Base-by-base conservation (phyloP, 2,329 filamentous ascomycete species). In the Fusarium sp. region DNA sequence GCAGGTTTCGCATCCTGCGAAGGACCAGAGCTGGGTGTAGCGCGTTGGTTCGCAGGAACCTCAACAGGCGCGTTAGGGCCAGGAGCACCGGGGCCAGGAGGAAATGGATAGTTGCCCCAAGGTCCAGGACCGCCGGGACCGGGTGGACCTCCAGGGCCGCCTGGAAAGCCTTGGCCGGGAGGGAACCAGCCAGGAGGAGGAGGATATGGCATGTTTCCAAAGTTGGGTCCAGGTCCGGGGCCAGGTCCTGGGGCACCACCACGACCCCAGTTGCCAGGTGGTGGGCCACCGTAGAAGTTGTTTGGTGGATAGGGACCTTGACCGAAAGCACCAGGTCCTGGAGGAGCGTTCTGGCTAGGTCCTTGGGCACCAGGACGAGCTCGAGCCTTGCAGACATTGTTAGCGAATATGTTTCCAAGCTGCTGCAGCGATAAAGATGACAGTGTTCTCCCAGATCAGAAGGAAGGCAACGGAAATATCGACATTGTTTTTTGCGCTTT, bases 381-480 rank as follows among this genome's bases (percentile, higher is more conserved):
- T 57, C 77, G 76, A 79, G 65, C 79, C 82, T 77, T 65, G 72
- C 4, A 33, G 29, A 43, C 10, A 32, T 45, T 45, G 68, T 75
- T 61, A 73, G 70, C 57, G 55, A 38, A 42, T 41, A 55, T 45
- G 42, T 73, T 68, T 80, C 61, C 44, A 45, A 35, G 31, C 29
- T 41, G 63, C 61, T 61, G 61, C 19, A 50, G 47, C n/a, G 49
- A 55, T 6, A 52, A 46, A 31, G 35, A 23, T 15, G 52, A 36
- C 11, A 49, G 43, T 49, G 57, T 60, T 54, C 56, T 69, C 63
- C 63, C 41, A 63, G 73, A 88, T 97, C 93, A 97, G 93, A 97
- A 97, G 93, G 93, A 97, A 97, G 93, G 93, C 93, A 97, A 97
- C 93, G 93, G 93, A 97, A 89, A 90, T 89, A 87, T 97, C 93